Evolutionary conservation across 805 yeast species (phyloP).

Genomic region (Metschnikowia similis): DNA sequence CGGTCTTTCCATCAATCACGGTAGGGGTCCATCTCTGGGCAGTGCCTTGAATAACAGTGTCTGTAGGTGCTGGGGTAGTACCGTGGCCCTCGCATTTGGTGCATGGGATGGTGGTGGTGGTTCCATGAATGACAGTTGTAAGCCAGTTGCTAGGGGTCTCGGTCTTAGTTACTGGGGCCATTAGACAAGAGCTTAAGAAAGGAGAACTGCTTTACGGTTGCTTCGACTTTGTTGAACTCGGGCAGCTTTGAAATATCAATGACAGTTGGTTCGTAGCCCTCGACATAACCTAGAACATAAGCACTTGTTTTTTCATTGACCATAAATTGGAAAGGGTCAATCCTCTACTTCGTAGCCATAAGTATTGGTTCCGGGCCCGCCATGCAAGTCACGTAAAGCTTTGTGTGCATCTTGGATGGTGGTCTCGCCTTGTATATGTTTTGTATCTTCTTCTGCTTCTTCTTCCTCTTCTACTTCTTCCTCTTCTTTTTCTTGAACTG

Average conservation of each 20-base stretch:
- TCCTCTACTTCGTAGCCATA: constrained; percentile 8
- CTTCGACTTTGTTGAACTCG: constrained; percentile 14
- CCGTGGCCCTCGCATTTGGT: too few relatives aligned
- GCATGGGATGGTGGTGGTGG: too few relatives aligned
- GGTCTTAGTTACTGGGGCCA: too few relatives aligned
- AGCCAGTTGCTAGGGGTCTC: too few relatives aligned
- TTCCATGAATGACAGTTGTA: too few relatives aligned
- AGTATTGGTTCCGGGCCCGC: background rate
- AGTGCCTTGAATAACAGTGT: too few relatives aligned
- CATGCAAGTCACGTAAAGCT: background rate
- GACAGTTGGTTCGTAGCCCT: constrained; percentile 54
- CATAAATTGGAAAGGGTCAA: constrained; percentile 59
- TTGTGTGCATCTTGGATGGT: background rate
- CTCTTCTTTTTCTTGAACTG: background rate
- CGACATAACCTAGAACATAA: constrained; percentile 41
- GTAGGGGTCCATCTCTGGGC: too few relatives aligned
- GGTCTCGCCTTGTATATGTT: background rate
- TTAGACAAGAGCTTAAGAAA: background rate
- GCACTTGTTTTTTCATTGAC: constrained; percentile 34
- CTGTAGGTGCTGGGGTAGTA: too few relatives aligned
- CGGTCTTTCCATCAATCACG: too few relatives aligned
- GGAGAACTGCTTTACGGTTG: background rate
- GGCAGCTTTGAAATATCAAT: constrained; percentile 49
- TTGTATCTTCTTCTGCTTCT: background rate
- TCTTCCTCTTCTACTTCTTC: too few relatives aligned